Evolutionary conservation across 75 land plant species (phyloP).

Genomic region (Chamaecyparis obtusa): DNA sequence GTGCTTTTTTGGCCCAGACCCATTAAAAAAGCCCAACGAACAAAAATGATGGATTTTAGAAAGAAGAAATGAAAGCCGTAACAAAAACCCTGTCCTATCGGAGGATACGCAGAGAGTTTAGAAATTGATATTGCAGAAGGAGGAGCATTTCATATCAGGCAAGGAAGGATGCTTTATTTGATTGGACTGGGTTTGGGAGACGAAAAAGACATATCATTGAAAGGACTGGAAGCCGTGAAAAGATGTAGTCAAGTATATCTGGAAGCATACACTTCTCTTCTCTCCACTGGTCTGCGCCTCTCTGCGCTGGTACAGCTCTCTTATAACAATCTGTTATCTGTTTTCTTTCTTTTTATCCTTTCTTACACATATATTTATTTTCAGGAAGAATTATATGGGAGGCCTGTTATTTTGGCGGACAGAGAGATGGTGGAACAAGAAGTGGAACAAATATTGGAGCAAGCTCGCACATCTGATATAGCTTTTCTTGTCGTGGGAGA

Average conservation of each 20-base stretch:
- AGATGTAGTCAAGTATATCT: conserved; percentile 65
- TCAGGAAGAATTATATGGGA: conserved; percentile 92
- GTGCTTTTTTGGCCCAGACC: too few relatives aligned
- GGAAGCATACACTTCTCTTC: conserved; percentile 96
- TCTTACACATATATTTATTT: background rate
- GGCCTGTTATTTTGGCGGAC: conserved; percentile 73
- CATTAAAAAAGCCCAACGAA: too few relatives aligned
- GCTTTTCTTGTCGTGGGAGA: conserved; percentile 99
- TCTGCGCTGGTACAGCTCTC: conserved; percentile 10
- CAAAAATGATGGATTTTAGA: too few relatives aligned
- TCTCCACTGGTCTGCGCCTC: conserved; percentile 62
- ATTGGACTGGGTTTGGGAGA: conserved; percentile 92
- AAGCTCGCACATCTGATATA: conserved; percentile 63
- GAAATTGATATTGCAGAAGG: background rate
- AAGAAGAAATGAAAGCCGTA: too few relatives aligned
- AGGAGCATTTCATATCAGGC: background rate
- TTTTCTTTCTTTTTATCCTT: background rate
- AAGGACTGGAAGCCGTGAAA: conserved; percentile 74
- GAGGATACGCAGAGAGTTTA: background rate
- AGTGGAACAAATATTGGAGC: conserved; percentile 64
- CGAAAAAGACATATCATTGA: conserved; percentile 82
- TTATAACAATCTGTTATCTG: conserved; percentile 34
- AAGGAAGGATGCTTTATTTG: conserved; percentile 66
- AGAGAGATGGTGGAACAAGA: conserved; percentile 94
- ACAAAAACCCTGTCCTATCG: background rate